Conservation (phyloP, 495 filamentous ascomycete species). For the Monascus purpureus region DNA sequence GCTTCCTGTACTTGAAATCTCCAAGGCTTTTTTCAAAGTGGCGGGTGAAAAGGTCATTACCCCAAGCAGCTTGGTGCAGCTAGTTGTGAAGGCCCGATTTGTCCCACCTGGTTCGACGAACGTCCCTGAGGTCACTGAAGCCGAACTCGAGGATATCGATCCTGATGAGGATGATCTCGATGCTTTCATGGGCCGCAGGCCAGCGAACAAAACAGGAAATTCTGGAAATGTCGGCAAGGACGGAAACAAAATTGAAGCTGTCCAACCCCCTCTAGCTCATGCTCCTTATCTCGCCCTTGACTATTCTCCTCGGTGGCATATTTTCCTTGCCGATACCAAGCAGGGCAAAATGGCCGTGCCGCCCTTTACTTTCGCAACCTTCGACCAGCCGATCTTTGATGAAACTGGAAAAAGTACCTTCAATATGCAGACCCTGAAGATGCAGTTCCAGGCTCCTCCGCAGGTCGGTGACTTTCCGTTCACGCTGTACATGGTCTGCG, state of each 20-base stretch:
- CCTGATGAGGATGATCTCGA: slow-evolving; percentile 87
- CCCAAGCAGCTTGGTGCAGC: slow-evolving; percentile 81
- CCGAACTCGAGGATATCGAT: slow-evolving; percentile 81
- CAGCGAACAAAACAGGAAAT: slow-evolving; percentile 41
- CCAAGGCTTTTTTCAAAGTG: slow-evolving; percentile 97
- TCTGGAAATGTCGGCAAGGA: slow-evolving; percentile 39
- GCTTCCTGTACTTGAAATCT: slow-evolving; percentile 69
- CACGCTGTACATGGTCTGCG: slow-evolving; percentile 79
- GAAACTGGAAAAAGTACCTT: slow-evolving; percentile 67
- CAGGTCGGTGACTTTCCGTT: slow-evolving; percentile 88
- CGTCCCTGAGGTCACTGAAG: slow-evolving; percentile 55
- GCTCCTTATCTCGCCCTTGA: slow-evolving; percentile 84
- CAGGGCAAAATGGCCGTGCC: slow-evolving; percentile 91
- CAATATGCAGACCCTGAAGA: slow-evolving; percentile 86
- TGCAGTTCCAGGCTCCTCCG: slow-evolving; percentile 93
- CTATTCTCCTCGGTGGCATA: slow-evolving; percentile 78
- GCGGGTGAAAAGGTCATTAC: slow-evolving; percentile 85
- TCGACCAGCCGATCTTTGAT: slow-evolving; percentile 74
- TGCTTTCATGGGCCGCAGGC: slow-evolving; percentile 68
- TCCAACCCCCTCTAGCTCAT: slow-evolving; percentile 69
- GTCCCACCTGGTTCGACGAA: slow-evolving; percentile 69
- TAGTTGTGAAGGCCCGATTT: slow-evolving; percentile 90
- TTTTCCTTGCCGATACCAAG: slow-evolving; percentile 87
- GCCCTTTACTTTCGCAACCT: slow-evolving; percentile 78
- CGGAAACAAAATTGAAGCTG: slow-evolving; percentile 36